phyloP scores from a whole-genome alignment of 129 eudicot species.

The Flaveria robusta region DNA sequence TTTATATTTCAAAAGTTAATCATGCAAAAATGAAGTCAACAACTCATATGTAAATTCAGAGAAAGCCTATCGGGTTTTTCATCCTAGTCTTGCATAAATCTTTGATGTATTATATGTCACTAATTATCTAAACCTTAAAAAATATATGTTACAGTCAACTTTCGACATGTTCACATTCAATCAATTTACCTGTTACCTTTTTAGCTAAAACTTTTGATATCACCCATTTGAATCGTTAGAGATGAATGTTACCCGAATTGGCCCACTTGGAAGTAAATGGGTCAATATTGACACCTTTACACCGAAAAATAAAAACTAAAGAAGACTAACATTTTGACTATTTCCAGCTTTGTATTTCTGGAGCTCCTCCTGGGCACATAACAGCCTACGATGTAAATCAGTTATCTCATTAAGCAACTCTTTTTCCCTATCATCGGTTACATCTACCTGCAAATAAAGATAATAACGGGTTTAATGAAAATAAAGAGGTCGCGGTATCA shows the following conservation, averaged over 20 bases:
- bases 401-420: constrained; percentile 68
- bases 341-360: constrained; percentile 72
- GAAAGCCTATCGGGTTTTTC: too few species aligned
- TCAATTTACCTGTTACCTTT: not conserved
- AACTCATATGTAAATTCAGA: not conserved
- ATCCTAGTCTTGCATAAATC: not conserved
- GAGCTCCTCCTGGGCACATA: constrained; percentile 77
- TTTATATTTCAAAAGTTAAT: not conserved
- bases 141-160: not conserved
- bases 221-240: not conserved
- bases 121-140: not conserved
- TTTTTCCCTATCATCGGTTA: constrained; percentile 72
- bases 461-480: not conserved
- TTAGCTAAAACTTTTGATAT: not conserved
- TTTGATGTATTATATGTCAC: not conserved
- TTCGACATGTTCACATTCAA: not conserved
- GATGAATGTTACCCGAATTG: not conserved
- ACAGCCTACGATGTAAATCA: constrained; percentile 69
- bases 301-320: not conserved
- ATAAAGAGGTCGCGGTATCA: not conserved
- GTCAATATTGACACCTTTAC: not conserved
- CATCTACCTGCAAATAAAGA: constrained; percentile 55
- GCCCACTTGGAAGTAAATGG: not conserved
- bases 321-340: constrained; percentile 29
- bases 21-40: not conserved